A percentile compares a stretch with the other conserved stretches of the same genome.
These are phyloP conservation scores for Camillea tinctor DNA, from an alignment of 2,329 filamentous ascomycete genomes.

Conservation along the genomic window DNA sequence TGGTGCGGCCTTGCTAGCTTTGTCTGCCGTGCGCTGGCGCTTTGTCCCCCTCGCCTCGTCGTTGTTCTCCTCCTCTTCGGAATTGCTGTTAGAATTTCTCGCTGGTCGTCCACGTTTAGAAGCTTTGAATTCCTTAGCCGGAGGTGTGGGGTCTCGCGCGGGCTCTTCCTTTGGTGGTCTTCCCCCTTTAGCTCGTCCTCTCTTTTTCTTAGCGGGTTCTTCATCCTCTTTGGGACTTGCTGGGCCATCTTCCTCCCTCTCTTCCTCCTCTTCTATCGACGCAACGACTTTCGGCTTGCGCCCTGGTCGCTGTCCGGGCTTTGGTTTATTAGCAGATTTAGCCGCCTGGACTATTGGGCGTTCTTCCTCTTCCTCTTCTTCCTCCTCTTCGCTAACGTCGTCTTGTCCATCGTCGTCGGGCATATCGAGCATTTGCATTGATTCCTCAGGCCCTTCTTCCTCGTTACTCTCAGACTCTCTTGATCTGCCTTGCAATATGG, in stretches of 20 bases:
- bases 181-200: constrained; percentile 29
- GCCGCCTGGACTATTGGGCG: constrained; percentile 15
- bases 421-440: constrained; percentile 22
- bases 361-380: constrained; percentile 27
- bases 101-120: constrained; percentile 23
- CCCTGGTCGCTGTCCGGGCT: constrained; percentile 21
- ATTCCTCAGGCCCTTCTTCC: constrained; percentile 23
- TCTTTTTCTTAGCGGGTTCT: constrained; percentile 25
- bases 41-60: constrained; percentile 24
- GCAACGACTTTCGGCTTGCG: constrained; percentile 26
- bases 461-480: constrained; percentile 21
- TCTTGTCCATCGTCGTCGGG: constrained; percentile 22
- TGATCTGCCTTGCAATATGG: constrained; percentile 27
- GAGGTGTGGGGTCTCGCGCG: constrained; percentile 9
- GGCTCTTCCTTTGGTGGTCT: constrained; percentile 13
- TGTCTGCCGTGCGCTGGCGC: constrained; percentile 23
- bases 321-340: constrained; percentile 25
- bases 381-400: constrained; percentile 11
- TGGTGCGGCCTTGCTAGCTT: constrained; percentile 19
- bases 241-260: constrained; percentile 10
- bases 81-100: constrained; percentile 16
- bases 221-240: constrained; percentile 17
- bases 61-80: constrained; percentile 19
- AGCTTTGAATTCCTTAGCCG: constrained; percentile 19
- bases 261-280: constrained; percentile 19